Evolutionary conservation across 257 asterid species (phyloP).

Genomic region (Jacaranda copaia): DNA sequence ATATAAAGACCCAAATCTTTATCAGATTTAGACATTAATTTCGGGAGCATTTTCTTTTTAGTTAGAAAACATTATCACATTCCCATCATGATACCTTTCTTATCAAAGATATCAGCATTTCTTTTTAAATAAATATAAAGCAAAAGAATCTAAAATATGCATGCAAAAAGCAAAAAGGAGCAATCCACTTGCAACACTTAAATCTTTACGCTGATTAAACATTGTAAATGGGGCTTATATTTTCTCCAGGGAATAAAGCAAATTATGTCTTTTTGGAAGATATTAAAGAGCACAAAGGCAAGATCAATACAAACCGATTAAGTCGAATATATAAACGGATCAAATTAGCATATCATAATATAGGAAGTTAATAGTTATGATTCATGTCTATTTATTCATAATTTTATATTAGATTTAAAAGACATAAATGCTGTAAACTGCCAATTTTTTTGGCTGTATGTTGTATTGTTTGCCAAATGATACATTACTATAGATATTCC

Average conservation of each 20-base stretch:
- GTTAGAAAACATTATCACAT: background rate
- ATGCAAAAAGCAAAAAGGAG: background rate
- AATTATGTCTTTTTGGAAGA: background rate
- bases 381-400: no score
- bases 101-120: background rate
- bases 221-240: background rate
- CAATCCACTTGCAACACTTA: background rate
- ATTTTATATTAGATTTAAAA: no score
- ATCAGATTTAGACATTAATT: no score
- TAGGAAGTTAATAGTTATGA: no score
- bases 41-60: no score
- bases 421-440: no score
- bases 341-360: background rate
- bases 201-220: background rate
- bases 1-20: no score
- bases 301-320: background rate
- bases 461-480: no score
- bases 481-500: no score
- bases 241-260: conserved; percentile 9
- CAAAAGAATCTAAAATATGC: background rate
- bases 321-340: background rate
- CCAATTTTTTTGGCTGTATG: no score
- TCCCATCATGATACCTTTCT: conserved; percentile 21
- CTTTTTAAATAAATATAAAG: background rate
- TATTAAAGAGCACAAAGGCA: background rate